Conservation (phyloP, 2,329 filamentous ascomycete species). For the Penicillium corylophilum region DNA sequence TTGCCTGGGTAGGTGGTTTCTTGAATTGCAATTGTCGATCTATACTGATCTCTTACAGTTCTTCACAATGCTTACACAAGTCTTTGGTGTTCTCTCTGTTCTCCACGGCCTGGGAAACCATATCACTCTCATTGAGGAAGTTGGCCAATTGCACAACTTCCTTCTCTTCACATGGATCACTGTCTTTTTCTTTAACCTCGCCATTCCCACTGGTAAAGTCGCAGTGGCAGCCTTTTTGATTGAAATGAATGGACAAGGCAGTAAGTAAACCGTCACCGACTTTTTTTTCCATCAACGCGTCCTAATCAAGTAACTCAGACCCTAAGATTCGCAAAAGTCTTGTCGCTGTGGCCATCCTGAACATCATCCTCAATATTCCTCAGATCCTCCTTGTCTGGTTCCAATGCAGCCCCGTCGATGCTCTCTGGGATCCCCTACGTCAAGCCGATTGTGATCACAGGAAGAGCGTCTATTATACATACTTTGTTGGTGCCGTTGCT, state of each 20-base stretch:
- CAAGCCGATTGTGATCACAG: conserved; percentile 19
- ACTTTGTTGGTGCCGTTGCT: conserved; percentile 20
- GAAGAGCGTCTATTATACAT: conserved; percentile 22
- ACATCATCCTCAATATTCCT: conserved; percentile 23
- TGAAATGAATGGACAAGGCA: conserved; percentile 23
- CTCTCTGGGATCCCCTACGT: conserved; percentile 19
- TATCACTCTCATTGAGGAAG: conserved; percentile 14
- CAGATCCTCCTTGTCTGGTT: conserved; percentile 21
- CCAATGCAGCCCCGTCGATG: conserved; percentile 17
- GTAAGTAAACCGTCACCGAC: conserved; percentile 3
- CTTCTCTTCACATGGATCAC: conserved; percentile 23
- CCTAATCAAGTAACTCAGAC: conserved; percentile 7
- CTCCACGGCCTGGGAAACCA: conserved; percentile 24
- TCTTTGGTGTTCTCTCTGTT: conserved; percentile 18
- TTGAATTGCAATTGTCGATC: neutral
- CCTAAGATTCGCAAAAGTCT: conserved; percentile 21
- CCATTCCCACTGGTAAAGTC: conserved; percentile 22
- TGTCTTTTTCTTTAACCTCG: conserved; percentile 24
- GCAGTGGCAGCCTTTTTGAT: conserved; percentile 21
- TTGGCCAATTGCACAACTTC: conserved; percentile 20
- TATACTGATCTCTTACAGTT: conserved; percentile 8
- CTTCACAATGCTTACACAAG: conserved; percentile 19
- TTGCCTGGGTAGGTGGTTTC: conserved; percentile 18
- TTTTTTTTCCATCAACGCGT: neutral
- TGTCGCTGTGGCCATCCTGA: conserved; percentile 17